phyloP scores from a whole-genome alignment of 495 filamentous ascomycete genomes.

The Penicillium bovifimosum region DNA sequence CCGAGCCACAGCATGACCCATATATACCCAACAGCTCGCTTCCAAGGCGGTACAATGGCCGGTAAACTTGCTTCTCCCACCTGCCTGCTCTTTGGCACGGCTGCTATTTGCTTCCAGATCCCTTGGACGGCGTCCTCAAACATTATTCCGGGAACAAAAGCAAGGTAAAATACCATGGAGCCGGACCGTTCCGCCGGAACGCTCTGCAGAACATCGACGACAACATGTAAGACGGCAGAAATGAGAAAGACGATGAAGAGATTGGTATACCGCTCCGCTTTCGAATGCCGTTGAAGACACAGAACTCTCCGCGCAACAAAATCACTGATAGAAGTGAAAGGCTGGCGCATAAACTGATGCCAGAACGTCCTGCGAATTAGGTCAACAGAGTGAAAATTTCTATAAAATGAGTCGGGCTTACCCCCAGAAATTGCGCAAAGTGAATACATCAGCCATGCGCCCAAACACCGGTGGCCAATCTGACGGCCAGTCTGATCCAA shows the following conservation, averaged over 20 bases:
- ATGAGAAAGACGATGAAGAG: slow-evolving; percentile 2
- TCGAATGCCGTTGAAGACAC: neutral
- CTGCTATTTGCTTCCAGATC: neutral
- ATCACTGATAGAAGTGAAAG: neutral
- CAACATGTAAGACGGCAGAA: neutral
- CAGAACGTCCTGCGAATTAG: neutral
- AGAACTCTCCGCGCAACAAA: neutral
- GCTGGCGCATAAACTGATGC: slow-evolving; percentile 7
- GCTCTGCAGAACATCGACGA: slow-evolving; percentile 3
- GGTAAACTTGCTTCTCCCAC: neutral
- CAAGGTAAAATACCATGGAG: slow-evolving; percentile 9
- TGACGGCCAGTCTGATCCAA: neutral
- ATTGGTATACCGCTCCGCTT: slow-evolving; percentile 2
- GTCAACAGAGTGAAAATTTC: neutral
- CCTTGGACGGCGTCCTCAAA: slow-evolving; percentile 7
- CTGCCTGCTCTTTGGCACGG: neutral
- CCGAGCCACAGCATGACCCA: slow-evolving; percentile 14
- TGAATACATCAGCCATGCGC: neutral
- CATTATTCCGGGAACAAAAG: slow-evolving; percentile 6
- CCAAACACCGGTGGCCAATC: slow-evolving; percentile 4
- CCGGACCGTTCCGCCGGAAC: neutral
- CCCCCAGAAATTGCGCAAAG: slow-evolving; percentile 4
- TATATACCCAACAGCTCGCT: neutral
- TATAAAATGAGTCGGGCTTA: neutral
- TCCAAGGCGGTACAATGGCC: neutral